These are phyloP conservation scores for Neonectria ditissima DNA, from an alignment of 2,329 filamentous ascomycete species.

Conservation along the genomic window DNA sequence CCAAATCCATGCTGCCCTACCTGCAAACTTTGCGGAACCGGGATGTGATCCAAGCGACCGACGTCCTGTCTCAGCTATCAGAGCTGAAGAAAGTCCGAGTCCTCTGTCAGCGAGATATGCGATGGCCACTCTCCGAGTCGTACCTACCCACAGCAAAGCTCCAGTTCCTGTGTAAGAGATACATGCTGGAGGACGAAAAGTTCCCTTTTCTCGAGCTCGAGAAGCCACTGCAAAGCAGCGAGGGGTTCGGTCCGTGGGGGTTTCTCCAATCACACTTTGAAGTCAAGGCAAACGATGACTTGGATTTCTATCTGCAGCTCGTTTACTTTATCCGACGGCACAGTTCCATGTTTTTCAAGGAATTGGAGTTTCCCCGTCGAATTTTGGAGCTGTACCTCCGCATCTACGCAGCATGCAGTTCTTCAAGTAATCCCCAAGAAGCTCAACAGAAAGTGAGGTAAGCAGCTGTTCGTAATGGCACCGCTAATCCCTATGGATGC, in stretches of 20 bases:
- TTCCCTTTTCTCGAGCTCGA: constrained; percentile 39
- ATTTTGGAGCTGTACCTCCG: constrained; percentile 40
- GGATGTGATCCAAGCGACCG: not conserved
- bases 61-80: not conserved
- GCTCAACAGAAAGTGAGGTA: constrained; percentile 37
- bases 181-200: constrained; percentile 38
- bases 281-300: constrained; percentile 30
- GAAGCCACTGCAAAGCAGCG: constrained; percentile 23
- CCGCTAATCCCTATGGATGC: not conserved
- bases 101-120: constrained; percentile 6
- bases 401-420: constrained; percentile 38
- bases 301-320: constrained; percentile 40
- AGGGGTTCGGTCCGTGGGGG: constrained; percentile 32
- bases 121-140: constrained; percentile 29
- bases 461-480: not conserved
- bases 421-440: constrained; percentile 25
- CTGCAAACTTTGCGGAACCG: not conserved
- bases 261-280: constrained; percentile 33
- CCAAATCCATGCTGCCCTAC: not conserved
- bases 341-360: not conserved
- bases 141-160: constrained; percentile 41
- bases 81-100: constrained; percentile 8
- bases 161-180: constrained; percentile 38
- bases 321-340: constrained; percentile 30
- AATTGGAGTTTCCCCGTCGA: constrained; percentile 37